Base-by-base conservation (phyloP, 495 filamentous ascomycete genomes). In the Xylaria flabelliformis region DNA sequence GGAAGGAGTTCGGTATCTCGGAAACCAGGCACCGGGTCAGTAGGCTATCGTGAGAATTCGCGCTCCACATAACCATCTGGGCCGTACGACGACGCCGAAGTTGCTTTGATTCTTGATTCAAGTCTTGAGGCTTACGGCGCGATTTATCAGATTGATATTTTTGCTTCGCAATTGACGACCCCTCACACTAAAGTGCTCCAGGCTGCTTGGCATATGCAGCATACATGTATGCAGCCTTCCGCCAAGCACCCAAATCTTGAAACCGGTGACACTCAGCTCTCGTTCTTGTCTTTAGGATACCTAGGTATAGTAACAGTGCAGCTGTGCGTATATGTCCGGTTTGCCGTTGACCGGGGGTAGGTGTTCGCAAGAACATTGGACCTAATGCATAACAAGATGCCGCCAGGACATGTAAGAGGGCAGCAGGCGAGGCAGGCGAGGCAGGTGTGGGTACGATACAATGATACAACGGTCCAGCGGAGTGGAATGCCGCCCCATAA, bases 1-100 rank as follows among this genome's bases (percentile, higher is more conserved):
- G 41, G 42, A 29, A n/a, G 72, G 69, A 70, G 64, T 64, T 78
- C 76, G 76, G 76, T 63, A 67, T 77, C 76, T 78, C 76, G 72
- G 74, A 66, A 72, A 72, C 34, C 26, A 4, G 24, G 17, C 9
- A 56, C 50, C 9, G n/a, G 42, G 34, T 5, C n/a, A 48, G 46
- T 51, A 13, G 29, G n/a, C 36, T 63, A 46, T 46, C 48, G n/a
- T 42, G 44, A 36, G n/a, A 39, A 68, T 66, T 67, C 58, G 36
- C 50, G 64, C 64, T 67, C 64, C 64, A 67, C 64, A 55, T 53
- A 63, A 44, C 39, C 46, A 64, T 72, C 62, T 9, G 48, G 24
- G 62, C n/a, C 42, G 42, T 65, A 50, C 63, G 24, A 65, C 2
- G 4, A 46, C 24, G 36, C 39, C 21, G 15, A 44, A n/a, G 61